Percentiles rank a stretch among this genome's conserved stretches.
Evolutionary conservation across 2,329 filamentous ascomycete genomes (phyloP).

Genomic region (Neonectria sp.): DNA sequence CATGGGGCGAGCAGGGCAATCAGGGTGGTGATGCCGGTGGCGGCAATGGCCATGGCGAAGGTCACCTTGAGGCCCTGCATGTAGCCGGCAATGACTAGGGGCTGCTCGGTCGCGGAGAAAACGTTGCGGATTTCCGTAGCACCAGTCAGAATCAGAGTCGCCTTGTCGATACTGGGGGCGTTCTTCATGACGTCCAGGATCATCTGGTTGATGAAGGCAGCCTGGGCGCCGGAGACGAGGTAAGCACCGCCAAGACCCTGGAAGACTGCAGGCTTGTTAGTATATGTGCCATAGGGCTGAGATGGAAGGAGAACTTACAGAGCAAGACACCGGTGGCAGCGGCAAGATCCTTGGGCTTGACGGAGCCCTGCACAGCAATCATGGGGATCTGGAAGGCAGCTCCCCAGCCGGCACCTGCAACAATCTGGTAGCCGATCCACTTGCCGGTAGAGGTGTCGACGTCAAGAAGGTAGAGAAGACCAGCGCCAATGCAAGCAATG

Average conservation of each 20-base stretch:
- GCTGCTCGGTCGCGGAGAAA: slow-evolving; percentile 65
- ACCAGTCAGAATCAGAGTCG: slow-evolving; percentile 58
- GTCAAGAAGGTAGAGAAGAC: slow-evolving; percentile 60
- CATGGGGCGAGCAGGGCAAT: slow-evolving; percentile 55
- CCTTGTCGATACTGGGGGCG: slow-evolving; percentile 56
- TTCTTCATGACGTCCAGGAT: slow-evolving; percentile 51
- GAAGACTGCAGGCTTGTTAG: slow-evolving; percentile 53
- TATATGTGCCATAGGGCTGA: neutral
- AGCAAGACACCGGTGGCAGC: slow-evolving; percentile 64
- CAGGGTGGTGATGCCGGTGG: slow-evolving; percentile 58
- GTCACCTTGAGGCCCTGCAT: slow-evolving; percentile 75
- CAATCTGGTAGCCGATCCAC: slow-evolving; percentile 69
- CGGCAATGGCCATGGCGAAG: slow-evolving; percentile 70
- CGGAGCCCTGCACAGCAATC: slow-evolving; percentile 62
- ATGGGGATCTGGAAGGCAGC: slow-evolving; percentile 65
- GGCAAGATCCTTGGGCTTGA: slow-evolving; percentile 59
- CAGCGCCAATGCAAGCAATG: slow-evolving; percentile 60
- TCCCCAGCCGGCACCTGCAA: slow-evolving; percentile 65
- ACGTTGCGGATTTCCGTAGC: slow-evolving; percentile 69
- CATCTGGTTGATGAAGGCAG: slow-evolving; percentile 63
- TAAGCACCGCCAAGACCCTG: slow-evolving; percentile 67
- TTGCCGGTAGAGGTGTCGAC: slow-evolving; percentile 55
- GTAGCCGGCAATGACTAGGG: slow-evolving; percentile 72
- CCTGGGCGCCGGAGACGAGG: slow-evolving; percentile 64
- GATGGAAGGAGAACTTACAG: slow-evolving; percentile 49